Percentiles rank a stretch among this genome's conserved stretches.
Evolutionary conservation across 257 asterid genomes (phyloP).

Genomic region (Ajuga chamaepitys): DNA sequence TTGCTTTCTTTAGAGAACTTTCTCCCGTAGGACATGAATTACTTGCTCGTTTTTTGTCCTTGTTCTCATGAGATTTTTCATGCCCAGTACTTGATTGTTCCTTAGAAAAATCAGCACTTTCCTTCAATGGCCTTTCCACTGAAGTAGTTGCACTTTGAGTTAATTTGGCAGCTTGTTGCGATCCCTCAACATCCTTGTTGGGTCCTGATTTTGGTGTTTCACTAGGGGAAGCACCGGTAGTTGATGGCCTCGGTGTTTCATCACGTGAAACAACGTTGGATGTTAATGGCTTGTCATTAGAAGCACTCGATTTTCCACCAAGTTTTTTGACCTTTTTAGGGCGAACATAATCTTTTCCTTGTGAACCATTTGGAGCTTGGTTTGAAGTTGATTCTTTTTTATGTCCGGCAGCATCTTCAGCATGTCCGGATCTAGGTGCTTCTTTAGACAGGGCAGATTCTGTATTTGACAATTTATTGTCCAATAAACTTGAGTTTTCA

Average conservation of each 20-base stretch:
- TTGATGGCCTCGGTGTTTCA: slow-evolving; percentile 3
- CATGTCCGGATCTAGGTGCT: slow-evolving; percentile 9
- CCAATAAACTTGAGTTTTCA: slow-evolving; percentile 15
- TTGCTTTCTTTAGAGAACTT: slow-evolving; percentile 33
- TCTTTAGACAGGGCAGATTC: background rate
- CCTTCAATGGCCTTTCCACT: slow-evolving; percentile 13
- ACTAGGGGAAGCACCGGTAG: background rate
- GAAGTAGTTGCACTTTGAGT: slow-evolving; percentile 16
- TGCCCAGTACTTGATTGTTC: slow-evolving; percentile 11
- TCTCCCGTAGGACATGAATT: slow-evolving; percentile 26
- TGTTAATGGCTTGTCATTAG: slow-evolving; percentile 1
- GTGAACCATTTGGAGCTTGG: slow-evolving; percentile 1
- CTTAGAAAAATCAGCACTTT: background rate
- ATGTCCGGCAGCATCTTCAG: slow-evolving; percentile 6
- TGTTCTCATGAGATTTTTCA: slow-evolving; percentile 19
- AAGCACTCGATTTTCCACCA: slow-evolving; percentile 8
- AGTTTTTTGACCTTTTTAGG: slow-evolving; percentile 1
- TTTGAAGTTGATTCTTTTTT: background rate
- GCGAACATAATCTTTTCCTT: slow-evolving; percentile 16
- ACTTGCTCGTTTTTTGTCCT: slow-evolving; percentile 7
- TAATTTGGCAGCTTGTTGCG: slow-evolving; percentile 14
- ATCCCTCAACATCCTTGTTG: slow-evolving; percentile 6
- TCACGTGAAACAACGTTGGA: slow-evolving; percentile 7
- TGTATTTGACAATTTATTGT: slow-evolving; percentile 7
- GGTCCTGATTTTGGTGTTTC: slow-evolving; percentile 11